Evolutionary conservation across 768 basidiomycete genomes (phyloP), one percentile per base, ranked within the genome.

Genomic region (Dioszegia hungarica): DNA sequence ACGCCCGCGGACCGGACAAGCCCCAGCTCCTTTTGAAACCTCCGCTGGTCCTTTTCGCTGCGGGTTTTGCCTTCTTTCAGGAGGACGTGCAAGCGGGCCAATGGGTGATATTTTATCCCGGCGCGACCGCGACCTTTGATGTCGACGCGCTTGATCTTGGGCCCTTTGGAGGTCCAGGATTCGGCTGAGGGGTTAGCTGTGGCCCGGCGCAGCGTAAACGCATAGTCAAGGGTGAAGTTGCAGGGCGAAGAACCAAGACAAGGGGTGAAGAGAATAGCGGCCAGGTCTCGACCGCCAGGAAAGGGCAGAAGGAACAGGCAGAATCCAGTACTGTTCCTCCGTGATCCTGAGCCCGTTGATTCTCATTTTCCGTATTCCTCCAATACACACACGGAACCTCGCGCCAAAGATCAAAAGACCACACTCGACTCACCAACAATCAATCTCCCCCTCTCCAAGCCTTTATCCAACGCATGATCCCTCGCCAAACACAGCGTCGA

Each of bases 111-210:
- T 47, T 86, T 85, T 56, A 90, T 80, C 51, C 94, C 94, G 54
- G 75, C 80, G 64, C 86, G 86, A 31, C 87, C 88, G 62, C 93
- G 84, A 51, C 90, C 94, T 75, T 85, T 86, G 57, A 87, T 84
- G 64, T 95, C 90, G 19, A 90, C 63, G 51, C 86, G 83, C 59
- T 83, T 85, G 36, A 82, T 78, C 81, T 83, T 6, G 80, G 79
- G 5, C 87, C 63, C 91, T 75, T 98, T 97, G 44, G 84, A 86
- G 15, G 95, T 91, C 94, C 92, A 99, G 20, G 92, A 84, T 76
- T 95, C 87, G 41, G 90, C 92, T 95, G 37, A 22, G 25, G 44
- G 2, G 47, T 58, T 29, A 58, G 56, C 46, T 4, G 11, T 28
- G 27, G 29, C 8, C 6, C 45, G n/a, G n/a, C n/a, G n/a, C n/a